Evolutionary conservation across 352 stramenopile genomes (phyloP).

Genomic region (Globisporangium megalacanthum): DNA sequence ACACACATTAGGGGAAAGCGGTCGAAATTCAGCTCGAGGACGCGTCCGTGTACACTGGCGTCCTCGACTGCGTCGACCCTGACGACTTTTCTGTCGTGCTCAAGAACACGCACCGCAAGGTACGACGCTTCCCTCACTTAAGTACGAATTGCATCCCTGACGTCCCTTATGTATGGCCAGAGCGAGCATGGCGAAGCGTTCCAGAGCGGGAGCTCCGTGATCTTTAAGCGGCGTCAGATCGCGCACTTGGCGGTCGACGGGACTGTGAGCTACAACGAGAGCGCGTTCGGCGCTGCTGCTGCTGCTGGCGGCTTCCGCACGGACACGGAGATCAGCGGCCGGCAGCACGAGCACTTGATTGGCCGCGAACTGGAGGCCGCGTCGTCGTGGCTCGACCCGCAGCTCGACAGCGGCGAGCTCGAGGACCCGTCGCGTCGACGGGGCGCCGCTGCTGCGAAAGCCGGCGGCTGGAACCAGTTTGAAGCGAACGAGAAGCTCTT

Average conservation of each 20-base stretch:
- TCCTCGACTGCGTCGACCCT: constrained; percentile 79
- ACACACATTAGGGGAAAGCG: constrained; percentile 34
- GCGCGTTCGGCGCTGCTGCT: constrained; percentile 18
- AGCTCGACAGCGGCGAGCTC: constrained; percentile 69
- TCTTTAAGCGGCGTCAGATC: constrained; percentile 67
- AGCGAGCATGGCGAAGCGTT: constrained; percentile 39
- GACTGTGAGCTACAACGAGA: constrained; percentile 56
- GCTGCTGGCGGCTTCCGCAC: constrained; percentile 56
- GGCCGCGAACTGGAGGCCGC: constrained; percentile 61
- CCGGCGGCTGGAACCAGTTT: constrained; percentile 94
- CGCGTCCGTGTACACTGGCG: constrained; percentile 53
- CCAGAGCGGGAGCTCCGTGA: constrained; percentile 64
- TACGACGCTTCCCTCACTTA: neutral
- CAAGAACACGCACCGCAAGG: constrained; percentile 63
- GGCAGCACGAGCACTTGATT: constrained; percentile 58
- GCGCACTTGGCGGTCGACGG: constrained; percentile 59
- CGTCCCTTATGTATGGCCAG: constrained; percentile 6
- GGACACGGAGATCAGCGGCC: constrained; percentile 89
- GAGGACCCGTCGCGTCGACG: constrained; percentile 29
- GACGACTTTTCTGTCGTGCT: constrained; percentile 81
- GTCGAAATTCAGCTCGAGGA: constrained; percentile 66
- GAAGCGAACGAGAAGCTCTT: constrained; percentile 96
- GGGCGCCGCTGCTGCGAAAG: neutral
- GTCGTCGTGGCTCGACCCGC: constrained; percentile 76
- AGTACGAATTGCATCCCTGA: too few species aligned